Evolutionary conservation across 768 basidiomycete species (phyloP).

Genomic region (Wakefieldia striispora): DNA sequence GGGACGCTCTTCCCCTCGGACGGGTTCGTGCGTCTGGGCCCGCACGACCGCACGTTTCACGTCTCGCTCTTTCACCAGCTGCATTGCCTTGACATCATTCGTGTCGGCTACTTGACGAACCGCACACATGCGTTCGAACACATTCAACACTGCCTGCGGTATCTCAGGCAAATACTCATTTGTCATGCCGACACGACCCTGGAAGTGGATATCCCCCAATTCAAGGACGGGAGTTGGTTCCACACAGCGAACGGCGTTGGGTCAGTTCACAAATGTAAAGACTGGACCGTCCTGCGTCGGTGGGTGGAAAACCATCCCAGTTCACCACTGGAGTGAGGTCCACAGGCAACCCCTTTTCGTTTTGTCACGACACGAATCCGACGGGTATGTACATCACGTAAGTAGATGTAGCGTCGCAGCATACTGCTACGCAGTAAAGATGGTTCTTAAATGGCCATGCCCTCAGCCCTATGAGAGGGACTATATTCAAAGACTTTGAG

Average conservation of each 20-base stretch:
- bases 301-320: conserved; percentile 31
- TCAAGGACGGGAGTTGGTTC: conserved; percentile 20
- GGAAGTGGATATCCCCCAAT: conserved; percentile 32
- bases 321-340: conserved; percentile 18
- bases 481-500: neutral
- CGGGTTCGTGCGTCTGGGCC: conserved; percentile 35
- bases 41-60: conserved; percentile 33
- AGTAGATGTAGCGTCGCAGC: too few relatives aligned
- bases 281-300: conserved; percentile 32
- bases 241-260: conserved; percentile 32
- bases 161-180: conserved; percentile 37
- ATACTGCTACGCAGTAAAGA: neutral
- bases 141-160: conserved; percentile 38
- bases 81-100: conserved; percentile 43
- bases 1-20: conserved; percentile 33
- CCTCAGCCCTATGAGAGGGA: neutral
- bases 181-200: conserved; percentile 40
- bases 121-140: conserved; percentile 28
- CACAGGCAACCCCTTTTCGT: conserved; percentile 1
- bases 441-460: neutral
- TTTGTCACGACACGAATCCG: neutral
- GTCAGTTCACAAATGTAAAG: conserved; percentile 31
- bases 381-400: neutral
- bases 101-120: conserved; percentile 27
- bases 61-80: conserved; percentile 47